Conservation (phyloP, 2,329 filamentous ascomycete genomes). For the Penicillium verrucosum region DNA sequence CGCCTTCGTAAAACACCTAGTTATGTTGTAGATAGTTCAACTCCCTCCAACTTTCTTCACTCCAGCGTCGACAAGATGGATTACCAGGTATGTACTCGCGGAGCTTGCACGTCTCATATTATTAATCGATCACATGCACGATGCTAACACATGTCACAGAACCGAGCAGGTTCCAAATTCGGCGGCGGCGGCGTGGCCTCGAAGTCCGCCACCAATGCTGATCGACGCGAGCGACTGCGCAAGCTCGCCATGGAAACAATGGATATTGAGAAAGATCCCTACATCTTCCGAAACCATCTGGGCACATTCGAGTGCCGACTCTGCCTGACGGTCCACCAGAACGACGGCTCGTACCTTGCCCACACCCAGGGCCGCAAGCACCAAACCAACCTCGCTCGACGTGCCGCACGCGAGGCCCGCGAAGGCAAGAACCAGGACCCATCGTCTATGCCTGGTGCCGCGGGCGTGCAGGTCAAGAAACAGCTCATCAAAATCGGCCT, state of each 20-base stretch:
- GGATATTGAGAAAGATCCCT: slow-evolving; percentile 98
- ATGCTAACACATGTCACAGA: slow-evolving; percentile 51
- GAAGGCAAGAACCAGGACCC: slow-evolving; percentile 68
- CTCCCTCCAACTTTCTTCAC: slow-evolving; percentile 7
- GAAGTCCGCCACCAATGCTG: slow-evolving; percentile 87
- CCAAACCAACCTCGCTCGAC: slow-evolving; percentile 94
- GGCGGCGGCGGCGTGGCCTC: slow-evolving; percentile 96
- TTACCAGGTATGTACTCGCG: slow-evolving; percentile 45
- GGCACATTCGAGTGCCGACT: slow-evolving; percentile 97
- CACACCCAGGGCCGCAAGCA: slow-evolving; percentile 99
- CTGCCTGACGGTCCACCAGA: slow-evolving; percentile 96
- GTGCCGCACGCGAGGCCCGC: slow-evolving; percentile 91
- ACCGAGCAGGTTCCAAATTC: slow-evolving; percentile 95
- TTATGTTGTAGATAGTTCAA: slow-evolving; percentile 7
- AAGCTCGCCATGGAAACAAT: slow-evolving; percentile 98
- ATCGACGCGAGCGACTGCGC: slow-evolving; percentile 92
- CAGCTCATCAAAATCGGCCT: slow-evolving; percentile 93
- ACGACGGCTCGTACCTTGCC: slow-evolving; percentile 96
- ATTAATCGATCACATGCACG: too few species aligned
- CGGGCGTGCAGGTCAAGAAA: slow-evolving; percentile 73
- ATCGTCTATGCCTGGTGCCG: slow-evolving; percentile 67
- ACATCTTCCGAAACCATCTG: slow-evolving; percentile 99
- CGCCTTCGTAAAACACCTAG: neutral
- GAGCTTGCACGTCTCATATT: too few species aligned
- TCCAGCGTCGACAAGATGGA: slow-evolving; percentile 41